Base-by-base conservation (phyloP, 352 stramenopile genomes). In the Phytophthora uliginosa region DNA sequence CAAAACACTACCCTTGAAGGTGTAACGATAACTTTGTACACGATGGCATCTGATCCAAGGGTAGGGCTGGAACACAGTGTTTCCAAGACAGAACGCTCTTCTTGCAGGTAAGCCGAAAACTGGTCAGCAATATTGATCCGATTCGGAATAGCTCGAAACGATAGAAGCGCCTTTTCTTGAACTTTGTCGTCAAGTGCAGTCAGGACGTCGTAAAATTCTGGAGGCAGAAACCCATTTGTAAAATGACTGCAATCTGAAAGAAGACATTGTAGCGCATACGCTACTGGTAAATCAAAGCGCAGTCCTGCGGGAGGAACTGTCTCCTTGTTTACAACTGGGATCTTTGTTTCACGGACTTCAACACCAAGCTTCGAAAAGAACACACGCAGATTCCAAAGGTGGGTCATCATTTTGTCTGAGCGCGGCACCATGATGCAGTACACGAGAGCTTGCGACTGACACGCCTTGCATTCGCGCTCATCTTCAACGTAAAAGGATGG, bases 21-120 rank as follows among this genome's bases (percentile, higher is more conserved):
- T 2, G 85, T 94, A 22, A 93, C 82, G 24, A 92, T 78, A 2
- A 84, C 79, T 67, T 94, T 93, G 36, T 86, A 84, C 26, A 95
- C 80, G 10, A 85, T 59, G 0, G 59, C 6, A 24, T 45, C 28
- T 65, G 69, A 57, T 42, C 34, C 34, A 38, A 85, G 66, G 2
- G 55, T 61, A 4, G 63, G 52, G 42, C 67, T 84, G 7, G 61
- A 34, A 5, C 66, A 74, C 20, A 81, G 47, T 12, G 40, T 38
- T 36, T 83, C 36, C 20, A 90, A 50, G 1, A 83, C 55, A 20
- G 60, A 34, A 7, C 59, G 66, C 18, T 91, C 77, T 31, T 77
- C 63, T 33, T 77, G 34, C 7, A 90, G 54, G 60, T 77, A 89
- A 13, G 17, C 18, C 13, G 55, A 70, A 53, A 91, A 90, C 45